Base-by-base conservation (phyloP, 73 alveolate species). In the Strombidium stylifer region DNA sequence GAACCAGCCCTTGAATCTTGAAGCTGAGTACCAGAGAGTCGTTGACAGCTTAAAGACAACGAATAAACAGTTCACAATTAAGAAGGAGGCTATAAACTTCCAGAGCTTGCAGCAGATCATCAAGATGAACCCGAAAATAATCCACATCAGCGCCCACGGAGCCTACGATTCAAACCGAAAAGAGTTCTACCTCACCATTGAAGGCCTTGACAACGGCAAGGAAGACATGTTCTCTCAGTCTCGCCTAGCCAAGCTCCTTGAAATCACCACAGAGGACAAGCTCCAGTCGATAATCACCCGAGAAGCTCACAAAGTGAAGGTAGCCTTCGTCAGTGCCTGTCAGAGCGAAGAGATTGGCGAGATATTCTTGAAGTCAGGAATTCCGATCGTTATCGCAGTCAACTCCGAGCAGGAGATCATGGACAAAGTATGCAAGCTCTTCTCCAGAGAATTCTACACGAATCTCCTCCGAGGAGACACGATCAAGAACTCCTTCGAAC, bases 131-230 rank as follows among this genome's bases (percentile, higher is more conserved):
- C 93, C 93, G 2, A 40, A 62, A 37, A 56, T 83, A 3, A 46
- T 83, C 8, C 93, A 83, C 21, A 66, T 83, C n/a, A 76, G 89
- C 54, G 75, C 89, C 65, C 93, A 83, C 49, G 93, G 93, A 14
- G 86, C 75, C 61, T 83, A 58, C 46, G 81, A 76, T 37, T 4
- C 27, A 11, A 34, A n/a, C 6, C 25, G 26, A 11, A 47, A 70
- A 12, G 20, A 49, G 18, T 83, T 28, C 44, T 78, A 47, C 27
- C 69, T 83, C 15, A 89, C 93, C 4, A 76, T 83, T 69, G 93
- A 83, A 58, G 35, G 42, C 48, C 12, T 49, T 32, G 77, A 71
- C 27, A 68, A 76, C n/a, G n/a, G n/a, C n/a, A n/a, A n/a, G n/a
- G n/a, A n/a, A n/a, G n/a, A n/a, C n/a, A n/a, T n/a, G n/a, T n/a